Evolutionary conservation across 2,329 filamentous ascomycete genomes (phyloP).

Genomic region (Sporothrix phasma): DNA sequence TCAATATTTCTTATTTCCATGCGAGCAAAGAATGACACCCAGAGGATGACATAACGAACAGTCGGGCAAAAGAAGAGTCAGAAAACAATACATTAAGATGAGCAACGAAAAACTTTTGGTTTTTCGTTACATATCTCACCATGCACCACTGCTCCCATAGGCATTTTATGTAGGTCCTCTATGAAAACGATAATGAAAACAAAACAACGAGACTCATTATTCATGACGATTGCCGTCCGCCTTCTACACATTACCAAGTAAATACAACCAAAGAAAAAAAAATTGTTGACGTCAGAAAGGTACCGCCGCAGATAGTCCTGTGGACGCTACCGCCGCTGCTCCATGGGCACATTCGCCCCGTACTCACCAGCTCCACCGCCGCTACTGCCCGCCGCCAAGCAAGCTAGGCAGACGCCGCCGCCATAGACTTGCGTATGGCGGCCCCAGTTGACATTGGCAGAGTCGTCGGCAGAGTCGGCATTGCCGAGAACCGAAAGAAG

Average conservation of each 20-base stretch:
- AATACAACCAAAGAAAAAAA: neutral
- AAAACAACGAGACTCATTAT: neutral
- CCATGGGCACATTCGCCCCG: slow-evolving; percentile 42
- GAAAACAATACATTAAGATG: neutral
- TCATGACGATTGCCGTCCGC: neutral
- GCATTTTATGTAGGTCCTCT: neutral
- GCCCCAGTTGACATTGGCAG: slow-evolving; percentile 35
- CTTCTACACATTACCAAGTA: neutral
- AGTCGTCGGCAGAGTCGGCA: slow-evolving; percentile 24
- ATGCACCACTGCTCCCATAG: neutral
- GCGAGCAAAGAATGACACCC: no score
- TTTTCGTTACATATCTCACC: neutral
- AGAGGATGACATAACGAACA: no score
- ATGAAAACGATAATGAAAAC: no score
- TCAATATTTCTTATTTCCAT: no score
- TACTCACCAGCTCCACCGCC: slow-evolving; percentile 42
- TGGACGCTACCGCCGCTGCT: slow-evolving; percentile 33
- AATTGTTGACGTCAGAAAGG: no score
- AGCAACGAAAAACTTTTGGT: no score
- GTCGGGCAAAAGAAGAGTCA: neutral
- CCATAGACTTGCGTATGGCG: slow-evolving; percentile 51
- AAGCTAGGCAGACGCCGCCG: slow-evolving; percentile 47
- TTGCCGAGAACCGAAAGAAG: slow-evolving; percentile 22
- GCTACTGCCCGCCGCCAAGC: slow-evolving; percentile 37
- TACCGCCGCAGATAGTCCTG: neutral